Percentiles rank a stretch among this genome's conserved stretches.
phyloP scores from a whole-genome alignment of 1,284 basidiomycete genomes.

The Moesziomyces parantarcticus region DNA sequence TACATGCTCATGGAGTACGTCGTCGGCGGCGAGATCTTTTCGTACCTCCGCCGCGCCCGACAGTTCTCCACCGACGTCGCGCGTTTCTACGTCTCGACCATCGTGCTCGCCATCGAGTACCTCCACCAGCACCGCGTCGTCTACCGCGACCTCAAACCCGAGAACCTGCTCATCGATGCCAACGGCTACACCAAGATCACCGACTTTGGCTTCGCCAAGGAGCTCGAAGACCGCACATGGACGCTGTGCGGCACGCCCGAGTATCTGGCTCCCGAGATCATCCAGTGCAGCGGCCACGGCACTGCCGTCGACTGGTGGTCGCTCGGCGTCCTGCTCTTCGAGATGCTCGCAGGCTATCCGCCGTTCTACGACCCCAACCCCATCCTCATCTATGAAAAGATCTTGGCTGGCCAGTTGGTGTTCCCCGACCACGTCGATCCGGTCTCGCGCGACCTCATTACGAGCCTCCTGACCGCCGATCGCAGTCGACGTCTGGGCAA shows the following conservation, averaged over 20 bases:
- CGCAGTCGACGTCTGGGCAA: conserved; percentile 70
- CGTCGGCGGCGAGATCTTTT: conserved; percentile 72
- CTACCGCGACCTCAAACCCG: conserved; percentile 67
- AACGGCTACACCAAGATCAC: conserved; percentile 60
- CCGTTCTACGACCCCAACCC: conserved; percentile 62
- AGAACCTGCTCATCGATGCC: conserved; percentile 61
- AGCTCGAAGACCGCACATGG: conserved; percentile 61
- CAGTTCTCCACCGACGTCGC: conserved; percentile 72
- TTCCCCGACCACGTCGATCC: conserved; percentile 71
- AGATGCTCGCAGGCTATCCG: conserved; percentile 65
- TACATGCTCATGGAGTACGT: conserved; percentile 73
- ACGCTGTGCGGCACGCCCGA: conserved; percentile 65
- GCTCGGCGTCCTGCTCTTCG: conserved; percentile 63
- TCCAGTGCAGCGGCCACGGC: conserved; percentile 63
- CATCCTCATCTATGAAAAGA: conserved; percentile 67
- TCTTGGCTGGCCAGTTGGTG: conserved; percentile 69
- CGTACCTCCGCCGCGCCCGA: conserved; percentile 69
- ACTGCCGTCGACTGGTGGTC: conserved; percentile 65
- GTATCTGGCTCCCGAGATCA: conserved; percentile 66
- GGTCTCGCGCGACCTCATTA: conserved; percentile 70
- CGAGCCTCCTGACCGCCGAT: conserved; percentile 70
- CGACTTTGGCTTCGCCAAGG: conserved; percentile 65
- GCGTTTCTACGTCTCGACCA: conserved; percentile 71
- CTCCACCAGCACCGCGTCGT: conserved; percentile 60
- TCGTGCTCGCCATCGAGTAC: conserved; percentile 70